A percentile compares a stretch with the other conserved stretches of the same genome.
Conservation (phyloP, 805 yeast species). For the Zygoascus flipseniorum region DNA sequence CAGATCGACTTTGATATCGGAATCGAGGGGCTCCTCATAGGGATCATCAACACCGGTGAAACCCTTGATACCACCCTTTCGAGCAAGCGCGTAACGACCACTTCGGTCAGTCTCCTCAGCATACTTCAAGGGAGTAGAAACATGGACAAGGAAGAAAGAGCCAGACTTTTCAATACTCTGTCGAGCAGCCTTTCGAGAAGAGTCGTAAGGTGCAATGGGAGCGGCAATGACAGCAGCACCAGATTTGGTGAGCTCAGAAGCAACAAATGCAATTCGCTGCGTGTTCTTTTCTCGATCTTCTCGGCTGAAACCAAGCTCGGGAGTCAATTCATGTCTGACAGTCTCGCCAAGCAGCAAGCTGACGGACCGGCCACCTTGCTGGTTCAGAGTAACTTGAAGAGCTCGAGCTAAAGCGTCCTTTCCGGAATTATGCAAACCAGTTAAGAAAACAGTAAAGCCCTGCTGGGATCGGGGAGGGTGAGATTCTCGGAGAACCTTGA, state of each 20-base stretch:
- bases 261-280: slow-evolving; percentile 50
- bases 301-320: slow-evolving; percentile 34
- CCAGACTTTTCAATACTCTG: slow-evolving; percentile 41
- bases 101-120: slow-evolving; percentile 41
- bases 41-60: slow-evolving; percentile 39
- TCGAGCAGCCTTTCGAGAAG: slow-evolving; percentile 36
- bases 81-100: slow-evolving; percentile 41
- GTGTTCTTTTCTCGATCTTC: slow-evolving; percentile 33
- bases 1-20: slow-evolving; percentile 51
- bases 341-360: slow-evolving; percentile 45
- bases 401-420: slow-evolving; percentile 68
- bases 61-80: slow-evolving; percentile 39
- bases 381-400: slow-evolving; percentile 82
- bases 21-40: slow-evolving; percentile 41
- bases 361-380: slow-evolving; percentile 78
- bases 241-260: slow-evolving; percentile 73
- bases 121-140: slow-evolving; percentile 40
- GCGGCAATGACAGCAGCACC: slow-evolving; percentile 85
- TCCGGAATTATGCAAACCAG: slow-evolving; percentile 52
- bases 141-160: slow-evolving; percentile 43
- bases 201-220: slow-evolving; percentile 39
- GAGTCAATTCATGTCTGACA: slow-evolving; percentile 32
- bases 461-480: slow-evolving; percentile 88
- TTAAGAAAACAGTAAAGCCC: slow-evolving; percentile 73
- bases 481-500: slow-evolving; percentile 77